These are phyloP conservation scores for Fusarium sp. DNA, from an alignment of 2,329 filamentous ascomycete genomes.

Conservation along the genomic window DNA sequence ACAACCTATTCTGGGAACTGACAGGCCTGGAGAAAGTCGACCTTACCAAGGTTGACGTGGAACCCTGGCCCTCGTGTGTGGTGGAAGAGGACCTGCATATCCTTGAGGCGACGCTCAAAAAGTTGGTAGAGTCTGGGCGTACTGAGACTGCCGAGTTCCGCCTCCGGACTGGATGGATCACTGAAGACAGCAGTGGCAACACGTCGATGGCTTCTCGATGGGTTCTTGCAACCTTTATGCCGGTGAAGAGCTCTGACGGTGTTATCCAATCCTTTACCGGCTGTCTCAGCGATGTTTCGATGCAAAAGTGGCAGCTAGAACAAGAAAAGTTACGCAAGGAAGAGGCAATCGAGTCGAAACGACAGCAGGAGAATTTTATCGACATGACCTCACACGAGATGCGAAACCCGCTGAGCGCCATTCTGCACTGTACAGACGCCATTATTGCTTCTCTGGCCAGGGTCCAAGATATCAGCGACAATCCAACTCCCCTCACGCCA, in stretches of 20 bases:
- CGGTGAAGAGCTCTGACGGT: slow-evolving; percentile 60
- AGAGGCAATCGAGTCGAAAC: slow-evolving; percentile 68
- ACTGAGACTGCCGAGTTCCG: slow-evolving; percentile 62
- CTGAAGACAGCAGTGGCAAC: slow-evolving; percentile 58
- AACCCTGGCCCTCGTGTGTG: slow-evolving; percentile 60
- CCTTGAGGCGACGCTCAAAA: slow-evolving; percentile 54
- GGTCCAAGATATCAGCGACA: slow-evolving; percentile 54
- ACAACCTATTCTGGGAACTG: slow-evolving; percentile 65
- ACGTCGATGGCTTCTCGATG: slow-evolving; percentile 59
- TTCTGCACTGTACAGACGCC: slow-evolving; percentile 79
- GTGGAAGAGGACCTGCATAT: slow-evolving; percentile 57
- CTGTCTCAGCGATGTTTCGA: slow-evolving; percentile 61
- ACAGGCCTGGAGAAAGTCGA: slow-evolving; percentile 61
- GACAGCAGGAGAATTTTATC: slow-evolving; percentile 85
- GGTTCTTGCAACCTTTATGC: slow-evolving; percentile 63
- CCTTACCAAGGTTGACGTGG: slow-evolving; percentile 50
- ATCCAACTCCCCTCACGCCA: slow-evolving; percentile 40
- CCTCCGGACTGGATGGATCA: slow-evolving; percentile 59
- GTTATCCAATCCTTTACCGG: slow-evolving; percentile 60
- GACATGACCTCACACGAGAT: slow-evolving; percentile 81
- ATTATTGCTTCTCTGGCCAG: slow-evolving; percentile 66
- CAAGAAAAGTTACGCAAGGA: slow-evolving; percentile 62
- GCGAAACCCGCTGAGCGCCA: slow-evolving; percentile 79
- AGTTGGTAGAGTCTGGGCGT: slow-evolving; percentile 54
- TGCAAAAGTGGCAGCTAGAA: slow-evolving; percentile 64